Evolutionary conservation across 2,329 filamentous ascomycete genomes (phyloP).

Genomic region (Dactylellina parvicollis): DNA sequence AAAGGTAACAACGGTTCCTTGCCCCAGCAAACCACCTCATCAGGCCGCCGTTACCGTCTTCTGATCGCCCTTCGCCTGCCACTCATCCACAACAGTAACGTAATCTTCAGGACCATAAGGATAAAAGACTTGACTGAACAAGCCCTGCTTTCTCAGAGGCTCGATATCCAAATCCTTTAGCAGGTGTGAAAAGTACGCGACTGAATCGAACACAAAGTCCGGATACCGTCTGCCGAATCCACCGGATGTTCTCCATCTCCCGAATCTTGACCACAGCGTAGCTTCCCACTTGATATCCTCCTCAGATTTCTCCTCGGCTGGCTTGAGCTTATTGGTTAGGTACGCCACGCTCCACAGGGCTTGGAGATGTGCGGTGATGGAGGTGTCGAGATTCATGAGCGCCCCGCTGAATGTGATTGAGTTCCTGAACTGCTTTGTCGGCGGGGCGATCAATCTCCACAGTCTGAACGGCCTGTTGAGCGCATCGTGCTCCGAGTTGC

Average conservation of each 20-base stretch:
- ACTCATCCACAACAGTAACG: conserved; percentile 67
- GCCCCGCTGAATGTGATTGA: conserved; percentile 64
- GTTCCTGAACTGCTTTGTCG: conserved; percentile 49
- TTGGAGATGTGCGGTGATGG: conserved; percentile 64
- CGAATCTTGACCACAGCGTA: conserved; percentile 74
- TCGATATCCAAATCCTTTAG: conserved; percentile 72
- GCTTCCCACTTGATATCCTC: conserved; percentile 66
- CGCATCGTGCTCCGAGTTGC: conserved; percentile 39
- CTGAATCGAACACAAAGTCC: conserved; percentile 78
- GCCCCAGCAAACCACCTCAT: not conserved
- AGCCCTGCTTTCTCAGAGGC: conserved; percentile 67
- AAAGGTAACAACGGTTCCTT: not conserved
- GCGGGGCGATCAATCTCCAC: conserved; percentile 47
- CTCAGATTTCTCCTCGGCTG: conserved; percentile 58
- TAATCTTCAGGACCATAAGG: conserved; percentile 72
- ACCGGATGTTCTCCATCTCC: conserved; percentile 74
- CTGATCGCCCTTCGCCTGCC: conserved; percentile 61
- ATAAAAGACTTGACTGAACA: conserved; percentile 66
- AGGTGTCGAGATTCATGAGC: conserved; percentile 63
- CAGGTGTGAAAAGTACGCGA: conserved; percentile 77
- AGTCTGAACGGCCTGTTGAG: conserved; percentile 49
- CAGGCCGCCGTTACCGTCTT: not conserved
- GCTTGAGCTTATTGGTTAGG: conserved; percentile 67
- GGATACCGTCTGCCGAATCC: conserved; percentile 72
- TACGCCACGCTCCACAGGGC: conserved; percentile 74